phyloP scores from a whole-genome alignment of 2,329 filamentous ascomycete genomes.

The Penicillium carneum region DNA sequence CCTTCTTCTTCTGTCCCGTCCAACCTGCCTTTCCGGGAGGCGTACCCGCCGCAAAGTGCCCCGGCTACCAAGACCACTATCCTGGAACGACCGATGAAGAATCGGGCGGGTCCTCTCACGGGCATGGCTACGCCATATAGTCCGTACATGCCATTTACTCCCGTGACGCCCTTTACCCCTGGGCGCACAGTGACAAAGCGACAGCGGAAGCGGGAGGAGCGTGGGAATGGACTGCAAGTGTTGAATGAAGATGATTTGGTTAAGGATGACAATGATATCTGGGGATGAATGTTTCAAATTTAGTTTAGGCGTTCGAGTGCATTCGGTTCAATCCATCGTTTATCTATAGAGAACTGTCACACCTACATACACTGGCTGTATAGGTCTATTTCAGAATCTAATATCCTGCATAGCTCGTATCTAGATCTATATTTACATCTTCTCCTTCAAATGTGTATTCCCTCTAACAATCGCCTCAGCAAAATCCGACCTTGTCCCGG shows the following conservation, averaged over 20 bases:
- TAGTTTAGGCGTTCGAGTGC: slow-evolving; percentile 46
- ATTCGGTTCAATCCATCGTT: background rate
- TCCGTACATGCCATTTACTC: slow-evolving; percentile 60
- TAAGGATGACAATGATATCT: slow-evolving; percentile 55
- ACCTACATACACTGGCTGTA: slow-evolving; percentile 56
- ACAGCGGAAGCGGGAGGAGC: slow-evolving; percentile 52
- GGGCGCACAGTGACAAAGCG: slow-evolving; percentile 55
- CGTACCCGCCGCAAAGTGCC: slow-evolving; percentile 53
- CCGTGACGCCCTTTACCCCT: slow-evolving; percentile 58
- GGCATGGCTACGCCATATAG: slow-evolving; percentile 59
- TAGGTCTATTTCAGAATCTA: slow-evolving; percentile 35
- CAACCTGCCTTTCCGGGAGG: slow-evolving; percentile 53
- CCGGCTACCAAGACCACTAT: slow-evolving; percentile 60
- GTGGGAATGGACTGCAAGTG: slow-evolving; percentile 54
- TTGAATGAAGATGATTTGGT: slow-evolving; percentile 58
- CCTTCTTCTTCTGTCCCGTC: slow-evolving; percentile 39
- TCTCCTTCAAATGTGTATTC: slow-evolving; percentile 39
- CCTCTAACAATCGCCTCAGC: slow-evolving; percentile 58
- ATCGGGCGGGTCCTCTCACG: slow-evolving; percentile 52
- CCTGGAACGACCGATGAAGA: slow-evolving; percentile 52
- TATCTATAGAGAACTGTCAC: slow-evolving; percentile 2
- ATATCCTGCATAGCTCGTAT: background rate
- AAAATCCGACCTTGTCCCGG: slow-evolving; percentile 62
- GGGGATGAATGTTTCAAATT: slow-evolving; percentile 42
- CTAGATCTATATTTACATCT: slow-evolving; percentile 5